Evolutionary conservation across 306 rosid genomes (phyloP).

Genomic region (Citrullus mucosospermus): DNA sequence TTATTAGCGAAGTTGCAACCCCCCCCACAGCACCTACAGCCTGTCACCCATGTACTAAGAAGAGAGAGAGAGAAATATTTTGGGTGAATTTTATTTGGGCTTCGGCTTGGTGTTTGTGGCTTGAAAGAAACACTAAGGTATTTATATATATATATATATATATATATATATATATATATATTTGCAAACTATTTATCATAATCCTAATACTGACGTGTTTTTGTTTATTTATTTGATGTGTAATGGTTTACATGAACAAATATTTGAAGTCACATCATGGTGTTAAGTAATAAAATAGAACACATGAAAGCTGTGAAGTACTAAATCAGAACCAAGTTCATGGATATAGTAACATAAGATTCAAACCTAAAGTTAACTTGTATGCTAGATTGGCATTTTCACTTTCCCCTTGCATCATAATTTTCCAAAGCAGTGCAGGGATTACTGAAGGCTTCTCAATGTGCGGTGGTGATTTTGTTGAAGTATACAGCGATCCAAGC

Average conservation of each 20-base stretch:
- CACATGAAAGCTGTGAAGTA: background rate
- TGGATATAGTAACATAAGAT: background rate
- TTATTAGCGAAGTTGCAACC: background rate
- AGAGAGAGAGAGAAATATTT: background rate
- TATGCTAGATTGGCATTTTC: background rate
- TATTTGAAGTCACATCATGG: background rate
- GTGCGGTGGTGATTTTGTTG: constrained; percentile 98
- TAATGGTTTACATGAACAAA: background rate
- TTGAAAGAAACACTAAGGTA: background rate
- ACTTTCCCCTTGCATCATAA: background rate
- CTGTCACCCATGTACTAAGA: background rate
- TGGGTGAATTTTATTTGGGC: background rate
- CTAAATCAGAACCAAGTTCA: background rate
- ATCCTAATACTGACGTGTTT: background rate
- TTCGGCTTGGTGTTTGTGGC: background rate
- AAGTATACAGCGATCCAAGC: constrained; percentile 72
- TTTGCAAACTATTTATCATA: background rate
- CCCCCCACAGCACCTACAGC: too few species aligned
- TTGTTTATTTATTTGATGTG: background rate
- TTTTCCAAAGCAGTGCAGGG: constrained; percentile 66
- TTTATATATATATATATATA: too few species aligned
- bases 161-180: too few species aligned
- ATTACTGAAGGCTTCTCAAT: constrained; percentile 96
- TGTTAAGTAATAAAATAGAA: background rate
- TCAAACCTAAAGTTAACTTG: background rate